Percentiles rank a stretch among this genome's conserved stretches.
Evolutionary conservation across 768 basidiomycete species (phyloP).

Genomic region (Mycena venus): DNA sequence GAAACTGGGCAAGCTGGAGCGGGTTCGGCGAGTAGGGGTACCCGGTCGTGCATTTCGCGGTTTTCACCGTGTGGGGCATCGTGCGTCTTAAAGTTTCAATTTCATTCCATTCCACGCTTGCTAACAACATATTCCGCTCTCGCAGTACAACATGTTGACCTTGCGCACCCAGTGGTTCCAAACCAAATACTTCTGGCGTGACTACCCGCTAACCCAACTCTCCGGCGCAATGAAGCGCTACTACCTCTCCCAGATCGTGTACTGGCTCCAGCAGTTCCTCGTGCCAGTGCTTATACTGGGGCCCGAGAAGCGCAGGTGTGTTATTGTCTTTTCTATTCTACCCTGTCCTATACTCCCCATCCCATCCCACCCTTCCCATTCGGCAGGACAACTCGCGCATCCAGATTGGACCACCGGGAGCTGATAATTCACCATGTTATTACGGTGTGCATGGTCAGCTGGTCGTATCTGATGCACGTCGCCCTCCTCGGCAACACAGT

Average conservation of each 20-base stretch:
- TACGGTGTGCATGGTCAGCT: slow-evolving; percentile 24
- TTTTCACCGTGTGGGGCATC: slow-evolving; percentile 67
- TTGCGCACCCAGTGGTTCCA: background rate
- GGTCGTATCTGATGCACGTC: slow-evolving; percentile 23
- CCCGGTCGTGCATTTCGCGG: slow-evolving; percentile 69
- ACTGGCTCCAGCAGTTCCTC: slow-evolving; percentile 13
- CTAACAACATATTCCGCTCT: too few species aligned
- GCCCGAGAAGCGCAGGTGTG: slow-evolving; percentile 12
- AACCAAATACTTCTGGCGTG: background rate
- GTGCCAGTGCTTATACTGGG: slow-evolving; percentile 14
- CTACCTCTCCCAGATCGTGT: slow-evolving; percentile 7
- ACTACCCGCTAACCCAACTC: slow-evolving; percentile 16
- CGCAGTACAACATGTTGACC: background rate
- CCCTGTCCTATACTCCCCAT: too few species aligned
- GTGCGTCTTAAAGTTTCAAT: slow-evolving; percentile 54
- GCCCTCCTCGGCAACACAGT: slow-evolving; percentile 21
- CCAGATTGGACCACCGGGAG: background rate
- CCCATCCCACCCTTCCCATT: too few species aligned
- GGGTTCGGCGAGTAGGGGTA: slow-evolving; percentile 83
- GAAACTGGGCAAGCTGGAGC: too few species aligned
- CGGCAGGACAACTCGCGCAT: too few species aligned
- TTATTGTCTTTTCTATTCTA: too few species aligned
- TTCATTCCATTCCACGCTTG: background rate
- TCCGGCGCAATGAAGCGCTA: slow-evolving; percentile 10
- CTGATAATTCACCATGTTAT: slow-evolving; percentile 10